Conservation (phyloP, 1,139 yeast species). For the Wickerhamomyces sp. region DNA sequence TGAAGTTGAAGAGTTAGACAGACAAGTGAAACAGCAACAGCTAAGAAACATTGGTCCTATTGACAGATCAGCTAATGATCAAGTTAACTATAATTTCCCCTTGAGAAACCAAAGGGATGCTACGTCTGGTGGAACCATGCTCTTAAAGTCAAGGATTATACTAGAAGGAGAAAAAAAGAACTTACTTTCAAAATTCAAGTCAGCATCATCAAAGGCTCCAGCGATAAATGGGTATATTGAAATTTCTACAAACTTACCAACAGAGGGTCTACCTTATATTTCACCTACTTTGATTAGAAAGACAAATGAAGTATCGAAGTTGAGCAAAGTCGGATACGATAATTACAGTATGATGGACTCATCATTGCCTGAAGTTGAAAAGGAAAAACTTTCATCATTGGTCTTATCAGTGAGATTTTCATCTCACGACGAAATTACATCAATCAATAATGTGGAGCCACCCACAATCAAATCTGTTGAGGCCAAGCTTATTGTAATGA, state of each 20-base stretch:
- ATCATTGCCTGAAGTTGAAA: slow-evolving; percentile 15
- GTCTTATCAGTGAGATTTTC: slow-evolving; percentile 23
- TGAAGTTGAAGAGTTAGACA: slow-evolving; percentile 15
- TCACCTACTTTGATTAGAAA: slow-evolving; percentile 30
- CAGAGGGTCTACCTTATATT: slow-evolving; percentile 31
- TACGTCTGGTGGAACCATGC: too few relatives aligned
- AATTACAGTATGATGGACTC: slow-evolving; percentile 18
- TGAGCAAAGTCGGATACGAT: slow-evolving; percentile 25
- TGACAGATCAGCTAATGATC: slow-evolving; percentile 15
- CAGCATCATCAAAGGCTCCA: background rate
- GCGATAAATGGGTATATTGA: slow-evolving; percentile 13
- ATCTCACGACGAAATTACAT: slow-evolving; percentile 2
- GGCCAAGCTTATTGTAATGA: slow-evolving; percentile 17
- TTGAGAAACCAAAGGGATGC: slow-evolving; percentile 18
- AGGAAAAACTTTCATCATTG: slow-evolving; percentile 18
- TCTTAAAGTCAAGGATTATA: too few relatives aligned
- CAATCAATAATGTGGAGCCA: slow-evolving; percentile 5
- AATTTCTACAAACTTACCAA: slow-evolving; percentile 17
- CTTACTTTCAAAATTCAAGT: slow-evolving; percentile 5
- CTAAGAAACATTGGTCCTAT: slow-evolving; percentile 13
- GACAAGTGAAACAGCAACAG: slow-evolving; percentile 18
- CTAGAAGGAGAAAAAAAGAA: background rate
- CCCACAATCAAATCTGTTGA: slow-evolving; percentile 18
- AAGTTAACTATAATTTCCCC: slow-evolving; percentile 12
- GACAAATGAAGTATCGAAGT: slow-evolving; percentile 26